Conservation (phyloP, 1,284 basidiomycete species). For the Malassezia restricta region DNA sequence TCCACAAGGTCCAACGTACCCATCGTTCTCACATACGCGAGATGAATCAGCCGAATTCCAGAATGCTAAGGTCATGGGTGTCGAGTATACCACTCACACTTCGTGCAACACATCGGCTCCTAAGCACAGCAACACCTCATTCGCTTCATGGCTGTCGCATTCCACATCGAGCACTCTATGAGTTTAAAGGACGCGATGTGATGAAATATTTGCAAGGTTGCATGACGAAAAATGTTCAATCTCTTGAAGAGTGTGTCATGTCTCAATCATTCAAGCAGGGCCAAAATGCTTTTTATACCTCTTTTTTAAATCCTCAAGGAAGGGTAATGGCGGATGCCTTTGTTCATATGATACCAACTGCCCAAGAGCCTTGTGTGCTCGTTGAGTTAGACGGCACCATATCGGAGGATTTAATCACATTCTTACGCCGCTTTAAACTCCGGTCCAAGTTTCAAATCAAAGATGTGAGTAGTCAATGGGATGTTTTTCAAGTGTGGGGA, state of each 20-base stretch:
- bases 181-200: conserved; percentile 69
- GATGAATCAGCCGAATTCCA: too few relatives aligned
- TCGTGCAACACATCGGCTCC: too few relatives aligned
- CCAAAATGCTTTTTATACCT: conserved; percentile 58
- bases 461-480: conserved; percentile 63
- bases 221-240: conserved; percentile 54
- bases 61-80: too few relatives aligned
- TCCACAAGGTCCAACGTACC: too few relatives aligned
- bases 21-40: too few relatives aligned
- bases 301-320: conserved; percentile 79
- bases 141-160: too few relatives aligned
- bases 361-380: conserved; percentile 51
- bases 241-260: conserved; percentile 22
- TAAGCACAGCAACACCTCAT: too few relatives aligned
- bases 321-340: conserved; percentile 79
- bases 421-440: conserved; percentile 73
- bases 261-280: conserved; percentile 13
- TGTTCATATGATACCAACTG: conserved; percentile 52
- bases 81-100: too few relatives aligned
- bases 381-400: conserved; percentile 60
- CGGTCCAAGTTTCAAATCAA: conserved; percentile 71
- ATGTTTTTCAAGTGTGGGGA: conserved; percentile 71
- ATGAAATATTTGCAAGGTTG: conserved; percentile 78
- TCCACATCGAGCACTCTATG: conserved; percentile 50
- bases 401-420: conserved; percentile 52